These are phyloP conservation scores for Noccaea caerulescens DNA, from an alignment of 345 rosid genomes.

Conservation along the genomic window DNA sequence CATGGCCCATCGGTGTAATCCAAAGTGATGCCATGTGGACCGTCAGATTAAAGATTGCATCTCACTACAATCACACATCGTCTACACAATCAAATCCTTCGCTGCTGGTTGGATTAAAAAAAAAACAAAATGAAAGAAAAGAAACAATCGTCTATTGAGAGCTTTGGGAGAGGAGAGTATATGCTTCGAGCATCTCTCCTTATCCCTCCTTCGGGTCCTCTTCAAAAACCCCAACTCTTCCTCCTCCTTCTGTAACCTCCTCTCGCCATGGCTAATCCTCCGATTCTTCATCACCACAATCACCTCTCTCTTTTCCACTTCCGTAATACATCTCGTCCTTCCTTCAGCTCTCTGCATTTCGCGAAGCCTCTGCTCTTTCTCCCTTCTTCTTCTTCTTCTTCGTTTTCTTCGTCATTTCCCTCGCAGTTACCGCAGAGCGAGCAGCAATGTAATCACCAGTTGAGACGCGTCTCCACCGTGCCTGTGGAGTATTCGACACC, in stretches of 20 bases:
- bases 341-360: constrained; percentile 37
- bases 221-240: constrained; percentile 34
- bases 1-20: constrained; percentile 34
- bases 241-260: constrained; percentile 23
- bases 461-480: constrained; percentile 65
- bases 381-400: constrained; percentile 36
- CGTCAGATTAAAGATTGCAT: constrained; percentile 43
- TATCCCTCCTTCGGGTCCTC: constrained; percentile 48
- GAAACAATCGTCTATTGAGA: constrained; percentile 19
- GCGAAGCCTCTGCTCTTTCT: constrained; percentile 37
- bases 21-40: constrained; percentile 19
- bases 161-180: constrained; percentile 49
- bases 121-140: neutral
- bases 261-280: constrained; percentile 52
- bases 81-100: constrained; percentile 30
- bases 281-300: constrained; percentile 42
- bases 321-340: constrained; percentile 36
- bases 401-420: constrained; percentile 33
- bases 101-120: constrained; percentile 31
- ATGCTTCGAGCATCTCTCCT: constrained; percentile 68
- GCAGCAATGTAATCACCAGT: constrained; percentile 25
- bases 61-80: constrained; percentile 40
- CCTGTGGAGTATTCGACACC: constrained; percentile 71
- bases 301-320: constrained; percentile 43
- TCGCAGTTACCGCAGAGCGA: constrained; percentile 18